Conservation (phyloP, 352 stramenopile species). For the Paralagenidium karlingii region DNA sequence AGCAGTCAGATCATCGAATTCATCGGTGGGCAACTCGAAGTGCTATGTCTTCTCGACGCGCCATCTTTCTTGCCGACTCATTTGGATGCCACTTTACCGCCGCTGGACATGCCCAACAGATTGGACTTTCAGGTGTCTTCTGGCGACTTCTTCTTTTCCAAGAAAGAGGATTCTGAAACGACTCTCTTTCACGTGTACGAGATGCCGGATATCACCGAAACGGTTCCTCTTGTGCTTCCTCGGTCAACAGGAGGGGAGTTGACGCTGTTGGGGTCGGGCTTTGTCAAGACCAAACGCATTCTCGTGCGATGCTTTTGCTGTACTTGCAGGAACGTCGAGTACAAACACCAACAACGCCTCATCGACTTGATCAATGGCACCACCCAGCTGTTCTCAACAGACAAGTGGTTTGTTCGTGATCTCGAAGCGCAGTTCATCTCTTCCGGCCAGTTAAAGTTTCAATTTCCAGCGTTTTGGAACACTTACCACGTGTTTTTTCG, state of each 20-base stretch:
- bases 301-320: too few species aligned
- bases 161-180: too few species aligned
- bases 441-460: slow-evolving; percentile 16
- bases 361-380: slow-evolving; percentile 27
- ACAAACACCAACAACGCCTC: too few species aligned
- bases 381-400: slow-evolving; percentile 10
- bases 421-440: slow-evolving; percentile 26
- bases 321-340: too few species aligned
- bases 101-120: slow-evolving; percentile 14
- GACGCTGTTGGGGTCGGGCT: slow-evolving; percentile 20
- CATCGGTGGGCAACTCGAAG: too few species aligned
- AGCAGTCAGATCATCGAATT: too few species aligned
- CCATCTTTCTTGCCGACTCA: too few species aligned
- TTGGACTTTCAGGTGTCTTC: slow-evolving; percentile 51
- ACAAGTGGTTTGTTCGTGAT: slow-evolving; percentile 30
- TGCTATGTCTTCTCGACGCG: too few species aligned
- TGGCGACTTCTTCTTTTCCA: slow-evolving; percentile 39
- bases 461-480: slow-evolving; percentile 27
- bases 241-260: slow-evolving; percentile 42
- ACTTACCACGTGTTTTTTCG: slow-evolving; percentile 57
- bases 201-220: slow-evolving; percentile 21
- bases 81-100: slow-evolving; percentile 10
- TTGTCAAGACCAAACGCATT: too few species aligned
- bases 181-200: slow-evolving; percentile 32
- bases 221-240: slow-evolving; percentile 30